A percentile compares a stretch with the other conserved stretches of the same genome.
phyloP scores from a whole-genome alignment of 1,284 basidiomycete genomes.

The Xerocomus amazonicus region DNA sequence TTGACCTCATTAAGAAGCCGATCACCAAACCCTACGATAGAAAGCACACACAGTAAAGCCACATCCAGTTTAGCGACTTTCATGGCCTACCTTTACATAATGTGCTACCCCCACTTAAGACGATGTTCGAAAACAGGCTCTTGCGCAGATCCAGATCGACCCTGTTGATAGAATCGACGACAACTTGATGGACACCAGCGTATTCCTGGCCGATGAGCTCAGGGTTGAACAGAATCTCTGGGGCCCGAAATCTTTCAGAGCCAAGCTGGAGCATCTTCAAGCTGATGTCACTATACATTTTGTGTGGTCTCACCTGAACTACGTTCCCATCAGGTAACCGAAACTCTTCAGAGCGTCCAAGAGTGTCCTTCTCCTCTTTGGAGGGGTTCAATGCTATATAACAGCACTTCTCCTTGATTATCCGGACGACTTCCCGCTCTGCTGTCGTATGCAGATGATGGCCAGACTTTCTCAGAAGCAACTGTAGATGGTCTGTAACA shows the following conservation, averaged over 20 bases:
- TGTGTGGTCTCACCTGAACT: constrained; percentile 63
- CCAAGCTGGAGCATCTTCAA: constrained; percentile 63
- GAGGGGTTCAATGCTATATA: constrained; percentile 89
- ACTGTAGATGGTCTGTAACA: constrained; percentile 94
- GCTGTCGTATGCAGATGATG: constrained; percentile 96
- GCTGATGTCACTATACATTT: neutral
- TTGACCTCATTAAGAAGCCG: constrained; percentile 94
- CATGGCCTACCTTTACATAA: constrained; percentile 73
- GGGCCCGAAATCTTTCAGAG: constrained; percentile 92
- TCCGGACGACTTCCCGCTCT: constrained; percentile 94
- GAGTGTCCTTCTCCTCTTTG: constrained; percentile 92
- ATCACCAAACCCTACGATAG: constrained; percentile 84
- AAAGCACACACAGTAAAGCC: constrained; percentile 9
- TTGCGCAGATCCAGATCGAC: constrained; percentile 92
- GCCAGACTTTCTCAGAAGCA: constrained; percentile 91
- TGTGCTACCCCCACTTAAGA: constrained; percentile 95
- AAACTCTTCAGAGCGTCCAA: constrained; percentile 84
- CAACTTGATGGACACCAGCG: constrained; percentile 94
- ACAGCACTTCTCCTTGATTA: constrained; percentile 98
- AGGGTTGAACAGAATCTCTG: constrained; percentile 98
- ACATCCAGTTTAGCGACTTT: constrained; percentile 2
- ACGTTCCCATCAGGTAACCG: constrained; percentile 93
- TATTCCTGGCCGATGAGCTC: constrained; percentile 96
- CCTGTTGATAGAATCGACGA: constrained; percentile 84
- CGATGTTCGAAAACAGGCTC: constrained; percentile 94